phyloP scores from a whole-genome alignment of 2,329 filamentous ascomycete genomes.

The Neofusicoccum sp. region DNA sequence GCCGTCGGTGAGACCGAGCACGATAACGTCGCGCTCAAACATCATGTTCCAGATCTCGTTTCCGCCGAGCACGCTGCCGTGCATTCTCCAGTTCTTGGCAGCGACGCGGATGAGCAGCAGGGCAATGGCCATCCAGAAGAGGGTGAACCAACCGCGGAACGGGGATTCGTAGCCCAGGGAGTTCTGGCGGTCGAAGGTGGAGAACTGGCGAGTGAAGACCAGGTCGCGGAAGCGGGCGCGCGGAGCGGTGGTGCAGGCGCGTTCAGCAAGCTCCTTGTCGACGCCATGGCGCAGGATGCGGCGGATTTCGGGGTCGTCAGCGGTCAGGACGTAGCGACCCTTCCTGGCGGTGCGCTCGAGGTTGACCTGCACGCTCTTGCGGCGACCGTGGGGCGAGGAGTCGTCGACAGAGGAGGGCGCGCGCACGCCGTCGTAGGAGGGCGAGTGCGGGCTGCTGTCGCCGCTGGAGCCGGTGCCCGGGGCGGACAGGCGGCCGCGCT shows the following conservation, averaged over 20 bases:
- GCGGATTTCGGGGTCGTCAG: slow-evolving; percentile 50
- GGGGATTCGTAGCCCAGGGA: slow-evolving; percentile 62
- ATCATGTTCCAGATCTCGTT: slow-evolving; percentile 72
- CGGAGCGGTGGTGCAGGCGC: slow-evolving; percentile 23
- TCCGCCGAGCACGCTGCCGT: slow-evolving; percentile 66
- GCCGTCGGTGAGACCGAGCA: slow-evolving; percentile 62
- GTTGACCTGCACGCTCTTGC: slow-evolving; percentile 47
- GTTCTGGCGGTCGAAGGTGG: slow-evolving; percentile 73
- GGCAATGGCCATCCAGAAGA: slow-evolving; percentile 72
- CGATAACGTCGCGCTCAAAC: slow-evolving; percentile 55
- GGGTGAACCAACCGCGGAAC: slow-evolving; percentile 75
- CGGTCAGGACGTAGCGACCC: slow-evolving; percentile 49
- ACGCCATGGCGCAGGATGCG: slow-evolving; percentile 46
- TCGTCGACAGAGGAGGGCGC: background rate
- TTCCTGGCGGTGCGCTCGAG: slow-evolving; percentile 47
- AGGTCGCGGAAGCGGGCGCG: slow-evolving; percentile 50
- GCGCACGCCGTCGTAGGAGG: slow-evolving; percentile 15
- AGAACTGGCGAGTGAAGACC: slow-evolving; percentile 71
- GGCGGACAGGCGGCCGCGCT: slow-evolving; percentile 27
- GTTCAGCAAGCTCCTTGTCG: slow-evolving; percentile 41
- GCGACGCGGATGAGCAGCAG: slow-evolving; percentile 66
- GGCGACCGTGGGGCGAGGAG: slow-evolving; percentile 21
- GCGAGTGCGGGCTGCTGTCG: background rate
- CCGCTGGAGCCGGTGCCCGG: slow-evolving; percentile 22
- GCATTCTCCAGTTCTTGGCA: slow-evolving; percentile 65